These are phyloP conservation scores for Odontarrhena argentea DNA, from an alignment of 345 rosid species.

Conservation along the genomic window DNA sequence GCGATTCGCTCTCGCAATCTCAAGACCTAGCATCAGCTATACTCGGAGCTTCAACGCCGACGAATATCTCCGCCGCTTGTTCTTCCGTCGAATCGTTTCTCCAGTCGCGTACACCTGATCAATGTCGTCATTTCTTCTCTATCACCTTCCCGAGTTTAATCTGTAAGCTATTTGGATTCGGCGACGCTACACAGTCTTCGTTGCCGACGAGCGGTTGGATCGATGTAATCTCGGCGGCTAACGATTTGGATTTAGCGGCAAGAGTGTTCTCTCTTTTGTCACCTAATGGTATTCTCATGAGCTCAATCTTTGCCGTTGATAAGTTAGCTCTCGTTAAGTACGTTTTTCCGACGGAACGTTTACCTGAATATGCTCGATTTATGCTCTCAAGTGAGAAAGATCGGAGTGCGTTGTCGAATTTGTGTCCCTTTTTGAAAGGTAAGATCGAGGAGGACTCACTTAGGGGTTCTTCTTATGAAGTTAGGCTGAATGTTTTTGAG, in stretches of 20 bases:
- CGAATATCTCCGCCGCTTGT: conserved; percentile 66
- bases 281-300: conserved; percentile 58
- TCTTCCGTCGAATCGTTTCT: conserved; percentile 64
- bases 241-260: conserved; percentile 51
- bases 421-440: conserved; percentile 67
- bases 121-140: conserved; percentile 92
- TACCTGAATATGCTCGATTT: conserved; percentile 74
- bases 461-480: conserved; percentile 56
- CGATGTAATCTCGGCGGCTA: conserved; percentile 53
- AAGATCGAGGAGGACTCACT: conserved; percentile 59
- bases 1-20: conserved; percentile 68
- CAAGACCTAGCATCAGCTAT: conserved; percentile 68
- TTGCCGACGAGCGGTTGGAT: conserved; percentile 55
- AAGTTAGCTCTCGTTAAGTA: conserved; percentile 69
- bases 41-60: conserved; percentile 58
- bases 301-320: conserved; percentile 71
- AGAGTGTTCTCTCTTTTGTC: conserved; percentile 62
- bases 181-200: conserved; percentile 43
- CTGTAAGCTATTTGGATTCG: conserved; percentile 83
- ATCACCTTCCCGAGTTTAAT: conserved; percentile 76
- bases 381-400: conserved; percentile 57
- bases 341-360: conserved; percentile 77
- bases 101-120: conserved; percentile 70
- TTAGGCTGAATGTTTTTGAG: conserved; percentile 76
- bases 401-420: conserved; percentile 47